Conservation (phyloP, 176 grass and related monocot genomes). For the Areca catechu region DNA sequence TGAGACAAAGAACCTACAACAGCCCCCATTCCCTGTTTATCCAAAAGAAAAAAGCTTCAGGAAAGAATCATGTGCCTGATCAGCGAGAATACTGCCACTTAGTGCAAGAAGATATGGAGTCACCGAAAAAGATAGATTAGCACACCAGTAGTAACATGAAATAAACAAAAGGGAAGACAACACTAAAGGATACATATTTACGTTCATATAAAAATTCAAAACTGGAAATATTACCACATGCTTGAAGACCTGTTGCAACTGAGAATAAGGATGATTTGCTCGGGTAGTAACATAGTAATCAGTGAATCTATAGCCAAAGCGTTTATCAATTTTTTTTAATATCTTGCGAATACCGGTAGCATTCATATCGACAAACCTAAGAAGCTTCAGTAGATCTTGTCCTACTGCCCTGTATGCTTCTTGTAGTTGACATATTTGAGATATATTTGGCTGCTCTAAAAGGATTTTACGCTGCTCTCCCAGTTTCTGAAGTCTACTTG, state of each 20-base stretch:
- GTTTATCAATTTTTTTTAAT: conserved; percentile 92
- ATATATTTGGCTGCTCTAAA: conserved; percentile 33
- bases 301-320: conserved; percentile 64
- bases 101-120: too few relatives aligned
- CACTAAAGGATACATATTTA: not conserved
- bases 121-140: too few relatives aligned
- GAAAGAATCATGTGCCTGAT: too few relatives aligned
- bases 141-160: too few relatives aligned
- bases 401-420: conserved; percentile 66
- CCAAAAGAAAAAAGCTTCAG: conserved; percentile 7
- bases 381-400: conserved; percentile 69
- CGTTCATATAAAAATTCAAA: conserved; percentile 6
- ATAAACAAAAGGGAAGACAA: too few relatives aligned
- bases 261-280: conserved; percentile 85
- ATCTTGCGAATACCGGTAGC: conserved; percentile 93
- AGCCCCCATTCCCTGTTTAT: conserved; percentile 69
- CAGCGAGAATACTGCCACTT: too few relatives aligned
- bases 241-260: conserved; percentile 88
- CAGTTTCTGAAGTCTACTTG: conserved; percentile 62
- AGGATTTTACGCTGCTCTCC: conserved; percentile 35
- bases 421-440: conserved; percentile 39
- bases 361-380: conserved; percentile 86
- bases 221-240: conserved; percentile 62
- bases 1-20: conserved; percentile 80
- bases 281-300: conserved; percentile 88